Evolutionary conservation across 2,329 filamentous ascomycete species (phyloP).

Genomic region (Laburnicola sp.): DNA sequence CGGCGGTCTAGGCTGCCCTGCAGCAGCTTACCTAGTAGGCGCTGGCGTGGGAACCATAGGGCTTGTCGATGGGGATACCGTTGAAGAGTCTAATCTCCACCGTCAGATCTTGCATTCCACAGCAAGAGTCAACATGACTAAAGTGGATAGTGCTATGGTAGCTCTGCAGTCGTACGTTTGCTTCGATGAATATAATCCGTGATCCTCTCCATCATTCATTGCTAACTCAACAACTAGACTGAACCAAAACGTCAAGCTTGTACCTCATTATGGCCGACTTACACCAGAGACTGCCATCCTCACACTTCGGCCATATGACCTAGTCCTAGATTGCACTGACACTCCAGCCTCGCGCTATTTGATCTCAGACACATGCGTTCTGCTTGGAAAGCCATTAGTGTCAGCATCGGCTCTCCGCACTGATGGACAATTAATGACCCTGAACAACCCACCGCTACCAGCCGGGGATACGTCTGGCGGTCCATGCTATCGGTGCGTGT

Average conservation of each 20-base stretch:
- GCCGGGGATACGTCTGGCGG: constrained; percentile 64
- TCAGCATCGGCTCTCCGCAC: constrained; percentile 87
- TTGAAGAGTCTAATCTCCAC: constrained; percentile 90
- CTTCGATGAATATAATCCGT: neutral
- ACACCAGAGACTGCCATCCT: constrained; percentile 67
- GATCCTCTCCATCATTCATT: neutral
- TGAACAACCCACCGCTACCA: constrained; percentile 75
- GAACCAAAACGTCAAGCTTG: constrained; percentile 71
- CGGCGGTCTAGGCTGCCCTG: constrained; percentile 88
- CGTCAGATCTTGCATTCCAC: constrained; percentile 83
- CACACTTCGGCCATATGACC: constrained; percentile 72
- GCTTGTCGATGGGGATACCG: constrained; percentile 82
- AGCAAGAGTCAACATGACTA: constrained; percentile 69
- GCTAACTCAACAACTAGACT: constrained; percentile 54
- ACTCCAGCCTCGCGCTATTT: constrained; percentile 89
- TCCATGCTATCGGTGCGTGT: constrained; percentile 93
- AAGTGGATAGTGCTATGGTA: constrained; percentile 71
- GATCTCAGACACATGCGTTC: constrained; percentile 85
- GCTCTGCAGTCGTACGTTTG: constrained; percentile 49
- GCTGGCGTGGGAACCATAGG: constrained; percentile 84
- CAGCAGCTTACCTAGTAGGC: constrained; percentile 88
- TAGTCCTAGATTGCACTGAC: constrained; percentile 94
- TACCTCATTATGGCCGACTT: constrained; percentile 66
- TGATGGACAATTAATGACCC: constrained; percentile 85
- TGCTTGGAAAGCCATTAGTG: constrained; percentile 76